phyloP scores from a whole-genome alignment of 148 eudicot genomes.

The Silene uniflora region DNA sequence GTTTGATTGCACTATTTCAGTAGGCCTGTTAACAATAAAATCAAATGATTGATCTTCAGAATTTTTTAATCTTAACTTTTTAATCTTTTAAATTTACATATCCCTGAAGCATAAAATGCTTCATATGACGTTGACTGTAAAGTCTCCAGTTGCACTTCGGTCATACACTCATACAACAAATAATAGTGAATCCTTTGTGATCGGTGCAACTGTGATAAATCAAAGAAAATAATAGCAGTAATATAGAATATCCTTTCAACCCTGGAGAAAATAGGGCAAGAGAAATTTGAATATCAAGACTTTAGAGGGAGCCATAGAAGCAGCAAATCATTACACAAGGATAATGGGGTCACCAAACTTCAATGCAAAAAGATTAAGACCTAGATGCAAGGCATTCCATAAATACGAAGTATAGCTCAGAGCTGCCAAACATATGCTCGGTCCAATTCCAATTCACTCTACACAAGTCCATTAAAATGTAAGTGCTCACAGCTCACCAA shows the following conservation, averaged over 20 bases:
- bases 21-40: constrained; percentile 44
- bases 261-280: too few relatives aligned
- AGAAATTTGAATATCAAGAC: too few relatives aligned
- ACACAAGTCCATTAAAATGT: too few relatives aligned
- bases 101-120: background rate
- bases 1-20: constrained; percentile 72
- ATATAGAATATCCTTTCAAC: too few relatives aligned
- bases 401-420: background rate
- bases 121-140: background rate
- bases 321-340: background rate
- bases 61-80: too few relatives aligned
- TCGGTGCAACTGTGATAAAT: background rate
- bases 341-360: background rate
- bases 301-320: background rate
- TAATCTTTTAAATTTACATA: background rate
- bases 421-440: background rate
- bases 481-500: too few relatives aligned
- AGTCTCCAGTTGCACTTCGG: background rate
- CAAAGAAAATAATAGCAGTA: background rate
- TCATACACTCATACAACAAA: background rate
- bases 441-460: background rate
- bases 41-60: background rate
- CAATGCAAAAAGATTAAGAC: background rate
- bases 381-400: too few relatives aligned
- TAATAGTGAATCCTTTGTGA: background rate